phyloP scores from a whole-genome alignment of 352 stramenopile genomes.

The Phytopythium litorale region DNA sequence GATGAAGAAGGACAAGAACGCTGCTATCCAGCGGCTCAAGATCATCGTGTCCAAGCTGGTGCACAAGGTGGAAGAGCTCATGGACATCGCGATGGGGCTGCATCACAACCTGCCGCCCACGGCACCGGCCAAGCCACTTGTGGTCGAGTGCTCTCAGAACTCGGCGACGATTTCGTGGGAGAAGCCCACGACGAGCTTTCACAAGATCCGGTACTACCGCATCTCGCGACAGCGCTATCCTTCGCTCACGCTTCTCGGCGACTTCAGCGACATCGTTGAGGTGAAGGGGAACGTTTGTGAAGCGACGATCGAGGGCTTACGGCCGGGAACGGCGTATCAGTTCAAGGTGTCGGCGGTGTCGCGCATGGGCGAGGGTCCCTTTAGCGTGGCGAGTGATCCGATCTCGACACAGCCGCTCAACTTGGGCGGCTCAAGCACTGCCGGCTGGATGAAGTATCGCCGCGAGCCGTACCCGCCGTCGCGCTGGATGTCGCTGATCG shows the following conservation, averaged over 20 bases:
- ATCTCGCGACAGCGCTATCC: slow-evolving; percentile 79
- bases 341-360: slow-evolving; percentile 85
- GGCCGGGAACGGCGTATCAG: slow-evolving; percentile 77
- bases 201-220: slow-evolving; percentile 82
- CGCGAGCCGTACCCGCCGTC: slow-evolving; percentile 51
- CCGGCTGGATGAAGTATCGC: slow-evolving; percentile 86
- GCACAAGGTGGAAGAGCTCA: slow-evolving; percentile 86
- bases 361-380: slow-evolving; percentile 83
- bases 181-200: slow-evolving; percentile 47
- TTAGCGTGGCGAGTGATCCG: slow-evolving; percentile 66
- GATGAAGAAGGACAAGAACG: slow-evolving; percentile 84
- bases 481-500: slow-evolving; percentile 44
- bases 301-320: slow-evolving; percentile 69
- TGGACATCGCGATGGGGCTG: slow-evolving; percentile 84
- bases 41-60: slow-evolving; percentile 87
- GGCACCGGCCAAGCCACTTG: slow-evolving; percentile 50
- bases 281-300: slow-evolving; percentile 53
- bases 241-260: slow-evolving; percentile 75
- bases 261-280: slow-evolving; percentile 79
- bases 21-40: slow-evolving; percentile 77
- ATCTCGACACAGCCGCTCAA: slow-evolving; percentile 72
- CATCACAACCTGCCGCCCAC: slow-evolving; percentile 84
- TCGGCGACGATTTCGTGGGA: slow-evolving; percentile 74
- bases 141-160: slow-evolving; percentile 66
- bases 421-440: slow-evolving; percentile 66